Evolutionary conservation across 164 flowering plant genomes (phyloP).

Genomic region (Protea cynaroides): DNA sequence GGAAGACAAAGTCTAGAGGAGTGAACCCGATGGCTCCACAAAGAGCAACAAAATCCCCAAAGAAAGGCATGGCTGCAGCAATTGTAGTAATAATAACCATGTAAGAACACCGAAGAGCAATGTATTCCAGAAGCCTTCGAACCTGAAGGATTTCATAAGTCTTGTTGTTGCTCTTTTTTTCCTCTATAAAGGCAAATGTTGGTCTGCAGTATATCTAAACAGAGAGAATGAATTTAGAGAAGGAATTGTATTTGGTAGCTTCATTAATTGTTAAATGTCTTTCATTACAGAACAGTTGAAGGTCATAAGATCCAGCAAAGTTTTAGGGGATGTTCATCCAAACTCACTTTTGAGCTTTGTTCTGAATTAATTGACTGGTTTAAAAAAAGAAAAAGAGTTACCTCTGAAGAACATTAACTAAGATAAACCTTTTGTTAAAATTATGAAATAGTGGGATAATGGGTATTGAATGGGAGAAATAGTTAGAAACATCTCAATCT

Average conservation of each 20-base stretch:
- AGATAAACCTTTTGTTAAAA: no score
- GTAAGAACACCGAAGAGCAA: slow-evolving; percentile 30
- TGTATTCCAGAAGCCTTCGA: slow-evolving; percentile 16
- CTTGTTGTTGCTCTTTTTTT: slow-evolving; percentile 16
- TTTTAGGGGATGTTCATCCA: no score
- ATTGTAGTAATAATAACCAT: slow-evolving; percentile 33
- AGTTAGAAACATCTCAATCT: no score
- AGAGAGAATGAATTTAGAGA: background rate
- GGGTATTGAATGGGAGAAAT: no score
- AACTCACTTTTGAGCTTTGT: no score
- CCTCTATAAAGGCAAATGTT: slow-evolving; percentile 44
- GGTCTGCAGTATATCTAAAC: slow-evolving; percentile 64
- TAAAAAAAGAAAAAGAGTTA: no score
- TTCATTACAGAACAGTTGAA: background rate
- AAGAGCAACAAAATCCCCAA: slow-evolving; percentile 58
- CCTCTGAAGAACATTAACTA: no score
- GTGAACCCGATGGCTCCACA: slow-evolving; percentile 73
- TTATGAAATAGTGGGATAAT: no score
- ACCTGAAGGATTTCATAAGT: background rate
- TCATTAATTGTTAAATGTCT: background rate
- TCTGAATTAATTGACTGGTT: no score
- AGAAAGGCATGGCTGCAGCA: slow-evolving; percentile 66
- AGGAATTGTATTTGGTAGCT: background rate
- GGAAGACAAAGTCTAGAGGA: slow-evolving; percentile 59
- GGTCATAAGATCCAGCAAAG: no score